Conservation (phyloP, 192 early-diverging fungal genomes). For the Umbelopsis ramanniana region DNA sequence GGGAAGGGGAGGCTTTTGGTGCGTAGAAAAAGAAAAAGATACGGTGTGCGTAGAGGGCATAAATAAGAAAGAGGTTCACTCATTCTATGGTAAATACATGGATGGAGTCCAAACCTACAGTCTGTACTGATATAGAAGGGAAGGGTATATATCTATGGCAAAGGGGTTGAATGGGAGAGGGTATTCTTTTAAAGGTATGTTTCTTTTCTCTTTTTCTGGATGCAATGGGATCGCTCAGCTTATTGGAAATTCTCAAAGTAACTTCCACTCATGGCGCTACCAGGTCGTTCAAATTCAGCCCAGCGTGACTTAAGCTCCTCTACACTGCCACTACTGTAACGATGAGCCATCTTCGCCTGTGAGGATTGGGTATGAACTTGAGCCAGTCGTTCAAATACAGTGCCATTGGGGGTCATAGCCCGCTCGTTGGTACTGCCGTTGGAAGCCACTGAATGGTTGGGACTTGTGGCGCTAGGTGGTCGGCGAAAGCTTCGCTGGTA, state of each 20-base stretch:
- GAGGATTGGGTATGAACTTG: slow-evolving; percentile 41
- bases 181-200: not conserved
- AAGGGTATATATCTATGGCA: slow-evolving; percentile 12
- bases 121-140: not conserved
- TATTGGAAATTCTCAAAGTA: slow-evolving; percentile 5
- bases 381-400: slow-evolving; percentile 41
- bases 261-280: slow-evolving; percentile 28
- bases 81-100: no score
- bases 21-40: no score
- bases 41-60: no score
- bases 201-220: not conserved
- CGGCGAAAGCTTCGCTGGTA: not conserved
- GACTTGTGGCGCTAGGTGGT: slow-evolving; percentile 17
- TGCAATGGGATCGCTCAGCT: not conserved
- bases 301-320: slow-evolving; percentile 37
- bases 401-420: slow-evolving; percentile 23
- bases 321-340: slow-evolving; percentile 41
- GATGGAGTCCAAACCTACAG: no score
- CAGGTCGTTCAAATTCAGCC: slow-evolving; percentile 22
- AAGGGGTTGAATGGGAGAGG: not conserved
- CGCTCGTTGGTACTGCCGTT: slow-evolving; percentile 14
- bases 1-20: no score
- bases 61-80: no score
- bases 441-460: slow-evolving; percentile 19
- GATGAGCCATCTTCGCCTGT: slow-evolving; percentile 37